Evolutionary conservation across 306 rosid genomes (phyloP), one percentile per base, ranked within the genome.

Genomic region (Aeschynomene evenia): DNA sequence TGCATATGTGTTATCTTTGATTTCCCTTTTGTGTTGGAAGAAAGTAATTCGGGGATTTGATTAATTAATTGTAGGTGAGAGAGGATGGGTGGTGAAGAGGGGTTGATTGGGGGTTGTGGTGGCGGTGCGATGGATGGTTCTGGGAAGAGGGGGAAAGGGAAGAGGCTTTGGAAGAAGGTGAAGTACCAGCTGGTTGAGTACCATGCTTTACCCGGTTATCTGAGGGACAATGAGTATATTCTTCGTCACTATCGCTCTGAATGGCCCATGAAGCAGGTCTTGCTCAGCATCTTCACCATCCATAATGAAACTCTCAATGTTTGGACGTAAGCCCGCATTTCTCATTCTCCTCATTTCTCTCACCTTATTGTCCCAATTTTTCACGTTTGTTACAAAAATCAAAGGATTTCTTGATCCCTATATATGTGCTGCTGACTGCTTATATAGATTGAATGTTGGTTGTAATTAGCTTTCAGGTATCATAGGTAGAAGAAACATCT

Each of bases 231-330:
- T 31, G 99, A 94, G 61, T 94, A 65, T 77, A 88, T 94, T 73
- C 23, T 91, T 0, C 88, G 89, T 51, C 90, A 94, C 72, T 94
- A 94, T 77, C 89, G 99, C 15, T 73, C 92, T 15, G 96, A 89
- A 54, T 91, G 97, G 97, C 99, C 97, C 11, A 57, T 94, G 77
- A 94, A 91, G 91, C 95, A 91, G 79, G 77, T 83, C 66, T 61
- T 94, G 46, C 83, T 88, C 9, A 94, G 99, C 80, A 87, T 88
- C 54, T 91, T 94, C 80, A 76, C 88, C 66, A 85, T 94, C 53
- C 99, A 94, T 70, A 94, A 94, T 36, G 99, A 94, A 84, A 94
- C 99, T 9, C 92, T 94, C 22, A 94, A 94, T 19, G 96, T 94
- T 82, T 94, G 99, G 99, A 91, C 99, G 97, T 94, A 87, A 86